Percentiles rank a stretch among this genome's conserved stretches.
Conservation (phyloP, 805 yeast species). For the Candida yuanshanica region DNA sequence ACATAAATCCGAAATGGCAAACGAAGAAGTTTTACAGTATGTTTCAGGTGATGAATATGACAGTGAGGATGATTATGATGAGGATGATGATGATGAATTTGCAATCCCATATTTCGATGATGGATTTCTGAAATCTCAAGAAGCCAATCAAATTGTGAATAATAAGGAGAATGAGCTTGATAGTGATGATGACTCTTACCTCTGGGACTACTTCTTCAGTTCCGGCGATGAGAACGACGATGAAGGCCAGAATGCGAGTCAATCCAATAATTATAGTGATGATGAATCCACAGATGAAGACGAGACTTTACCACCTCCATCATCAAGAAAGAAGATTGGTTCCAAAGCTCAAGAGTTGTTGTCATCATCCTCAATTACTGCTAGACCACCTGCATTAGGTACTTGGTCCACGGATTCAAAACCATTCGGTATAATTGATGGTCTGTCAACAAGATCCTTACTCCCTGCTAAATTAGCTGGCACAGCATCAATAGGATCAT, state of each 20-base stretch:
- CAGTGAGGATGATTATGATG: conserved; percentile 22
- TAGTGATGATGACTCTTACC: conserved; percentile 54
- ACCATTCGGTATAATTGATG: conserved; percentile 93
- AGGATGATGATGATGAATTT: conserved; percentile 22
- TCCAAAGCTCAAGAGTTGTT: conserved; percentile 86
- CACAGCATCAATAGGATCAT: conserved; percentile 1
- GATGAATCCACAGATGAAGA: conserved; percentile 97
- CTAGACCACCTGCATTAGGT: conserved; percentile 88
- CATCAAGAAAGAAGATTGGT: conserved; percentile 54
- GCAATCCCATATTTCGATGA: conserved; percentile 38
- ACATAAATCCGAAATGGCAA: conserved; percentile 38
- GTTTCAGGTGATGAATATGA: conserved; percentile 28
- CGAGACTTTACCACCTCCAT: conserved; percentile 67
- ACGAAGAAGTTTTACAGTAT: conserved; percentile 31
- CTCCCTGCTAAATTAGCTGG: conserved; percentile 32
- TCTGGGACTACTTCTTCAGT: conserved; percentile 70
- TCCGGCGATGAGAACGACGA: conserved; percentile 30
- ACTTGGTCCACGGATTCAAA: conserved; percentile 83
- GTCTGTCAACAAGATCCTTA: conserved; percentile 81
- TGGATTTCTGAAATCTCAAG: conserved; percentile 21
- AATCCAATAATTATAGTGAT: conserved; percentile 31
- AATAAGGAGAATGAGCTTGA: conserved; percentile 15
- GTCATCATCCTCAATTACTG: conserved; percentile 78
- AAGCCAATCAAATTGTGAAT: conserved; percentile 6
- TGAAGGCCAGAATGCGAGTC: conserved; percentile 11